Evolutionary conservation across 345 rosid species (phyloP).

Genomic region (Pseudoturritis turrita): DNA sequence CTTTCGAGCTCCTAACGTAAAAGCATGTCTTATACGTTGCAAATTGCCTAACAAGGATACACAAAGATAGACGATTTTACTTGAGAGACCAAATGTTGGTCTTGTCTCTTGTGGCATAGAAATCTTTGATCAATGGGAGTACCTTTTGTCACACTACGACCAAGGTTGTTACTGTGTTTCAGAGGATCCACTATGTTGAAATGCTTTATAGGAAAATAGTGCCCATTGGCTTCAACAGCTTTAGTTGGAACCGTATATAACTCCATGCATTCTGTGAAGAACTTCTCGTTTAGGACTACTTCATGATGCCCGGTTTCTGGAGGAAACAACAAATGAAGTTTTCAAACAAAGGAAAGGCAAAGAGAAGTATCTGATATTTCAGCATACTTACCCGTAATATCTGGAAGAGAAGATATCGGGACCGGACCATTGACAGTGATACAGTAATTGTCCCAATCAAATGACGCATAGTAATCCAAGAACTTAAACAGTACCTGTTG

Average conservation of each 20-base stretch:
- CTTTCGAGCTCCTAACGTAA: conserved; percentile 46
- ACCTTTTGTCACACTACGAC: conserved; percentile 89
- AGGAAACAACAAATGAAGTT: not conserved
- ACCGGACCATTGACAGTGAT: conserved; percentile 60
- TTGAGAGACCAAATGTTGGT: not conserved
- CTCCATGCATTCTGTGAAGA: conserved; percentile 45
- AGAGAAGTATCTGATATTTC: not conserved
- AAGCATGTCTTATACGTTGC: conserved; percentile 61
- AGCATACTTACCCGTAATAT: conserved; percentile 43
- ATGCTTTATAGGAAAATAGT: conserved; percentile 50
- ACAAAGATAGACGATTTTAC: not conserved
- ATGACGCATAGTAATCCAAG: conserved; percentile 64
- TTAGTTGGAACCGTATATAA: conserved; percentile 38
- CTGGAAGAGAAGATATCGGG: conserved; percentile 49
- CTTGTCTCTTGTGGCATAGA: not conserved
- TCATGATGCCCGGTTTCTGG: conserved; percentile 25
- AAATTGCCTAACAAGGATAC: conserved; percentile 48
- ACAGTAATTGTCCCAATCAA: conserved; percentile 71
- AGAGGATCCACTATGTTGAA: conserved; percentile 82
- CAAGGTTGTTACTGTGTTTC: conserved; percentile 74
- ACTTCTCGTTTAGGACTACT: conserved; percentile 45
- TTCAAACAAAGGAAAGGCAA: not conserved
- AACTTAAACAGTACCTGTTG: conserved; percentile 62
- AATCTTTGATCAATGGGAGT: conserved; percentile 16
- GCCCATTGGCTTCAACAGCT: conserved; percentile 25